Base-by-base conservation (phyloP, 2,329 filamentous ascomycete species). In the Fusarium tuaranense region DNA sequence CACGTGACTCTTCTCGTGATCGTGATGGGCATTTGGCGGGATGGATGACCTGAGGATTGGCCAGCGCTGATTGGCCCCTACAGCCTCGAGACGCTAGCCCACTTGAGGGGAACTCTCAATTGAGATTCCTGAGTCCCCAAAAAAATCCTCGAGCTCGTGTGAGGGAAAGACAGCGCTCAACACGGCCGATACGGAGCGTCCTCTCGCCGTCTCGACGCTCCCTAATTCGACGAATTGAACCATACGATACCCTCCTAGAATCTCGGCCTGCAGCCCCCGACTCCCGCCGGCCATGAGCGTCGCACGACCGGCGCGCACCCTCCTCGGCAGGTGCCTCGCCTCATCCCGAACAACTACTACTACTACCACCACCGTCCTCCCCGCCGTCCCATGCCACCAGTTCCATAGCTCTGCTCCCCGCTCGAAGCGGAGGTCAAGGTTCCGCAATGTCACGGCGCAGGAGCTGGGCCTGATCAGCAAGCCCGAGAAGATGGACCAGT, bases 361-460 rank as follows among this genome's bases (percentile, higher is more conserved):
- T 65, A 69, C 72, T 64, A 70, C 73, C 69, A 51, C 25, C 66
- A 67, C 72, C 22, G 22, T 22, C 69, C 48, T 74, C 66, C 65
- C 78, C 65, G 72, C 76, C 68, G 65, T 78, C 69, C 76, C 81
- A 80, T 85, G 82, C 67, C 83, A 82, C 77, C 81, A 81, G 67
- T 89, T 91, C 80, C 88, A 90, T 82, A 88, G 82, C 80, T 88
- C 88, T 57, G 81, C 86, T 57, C 80, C 83, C 57, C 83, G 87
- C 39, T 80, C 84, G 71, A 85, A 83, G 70, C 85, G 87, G 74
- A 85, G 85, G 75, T 85, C 86, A 63, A 84, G 88, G 48, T 90
- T 90, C 80, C 86, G 84, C 77, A 91, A 85, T 80, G 82, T 90
- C 76, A 85, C 82, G 69, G 88, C 88, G 25, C 83, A 85, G 64